Percentiles rank a stretch among this genome's conserved stretches.
Conservation (phyloP, 1,284 basidiomycete genomes). For the Naganishia sp. region DNA sequence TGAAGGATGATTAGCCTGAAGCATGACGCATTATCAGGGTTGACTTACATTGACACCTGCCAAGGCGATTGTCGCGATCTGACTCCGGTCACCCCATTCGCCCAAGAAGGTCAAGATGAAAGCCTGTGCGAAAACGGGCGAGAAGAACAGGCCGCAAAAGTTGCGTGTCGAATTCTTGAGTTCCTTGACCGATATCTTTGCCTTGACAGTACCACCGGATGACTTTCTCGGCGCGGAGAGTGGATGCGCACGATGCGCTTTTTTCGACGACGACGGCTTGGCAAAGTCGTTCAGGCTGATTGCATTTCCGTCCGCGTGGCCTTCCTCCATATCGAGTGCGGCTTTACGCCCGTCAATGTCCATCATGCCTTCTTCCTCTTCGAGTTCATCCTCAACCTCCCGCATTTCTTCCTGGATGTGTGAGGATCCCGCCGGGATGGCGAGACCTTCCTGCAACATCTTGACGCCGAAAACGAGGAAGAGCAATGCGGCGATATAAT, state of each 20-base stretch:
- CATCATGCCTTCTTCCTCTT: conserved; percentile 51
- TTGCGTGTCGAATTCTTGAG: conserved; percentile 71
- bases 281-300: conserved; percentile 8
- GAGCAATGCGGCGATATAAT: conserved; percentile 64
- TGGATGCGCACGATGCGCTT: conserved; percentile 27
- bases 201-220: not conserved
- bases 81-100: conserved; percentile 97
- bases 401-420: conserved; percentile 84
- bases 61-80: conserved; percentile 95
- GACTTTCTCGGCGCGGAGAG: conserved; percentile 10
- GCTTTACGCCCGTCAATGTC: conserved; percentile 48
- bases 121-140: conserved; percentile 92
- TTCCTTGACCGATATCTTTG: conserved; percentile 10
- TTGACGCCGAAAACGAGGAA: conserved; percentile 84
- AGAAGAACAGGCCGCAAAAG: conserved; percentile 77
- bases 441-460: conserved; percentile 76
- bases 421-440: conserved; percentile 68
- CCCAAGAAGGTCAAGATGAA: conserved; percentile 95
- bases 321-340: conserved; percentile 66
- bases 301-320: conserved; percentile 35
- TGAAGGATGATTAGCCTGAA: not conserved
- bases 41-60: conserved; percentile 89
- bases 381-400: conserved; percentile 85
- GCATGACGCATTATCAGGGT: not conserved
- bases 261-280: conserved; percentile 3